Base-by-base conservation (phyloP, 1,284 basidiomycete species). In the Schizopora paradoxa region DNA sequence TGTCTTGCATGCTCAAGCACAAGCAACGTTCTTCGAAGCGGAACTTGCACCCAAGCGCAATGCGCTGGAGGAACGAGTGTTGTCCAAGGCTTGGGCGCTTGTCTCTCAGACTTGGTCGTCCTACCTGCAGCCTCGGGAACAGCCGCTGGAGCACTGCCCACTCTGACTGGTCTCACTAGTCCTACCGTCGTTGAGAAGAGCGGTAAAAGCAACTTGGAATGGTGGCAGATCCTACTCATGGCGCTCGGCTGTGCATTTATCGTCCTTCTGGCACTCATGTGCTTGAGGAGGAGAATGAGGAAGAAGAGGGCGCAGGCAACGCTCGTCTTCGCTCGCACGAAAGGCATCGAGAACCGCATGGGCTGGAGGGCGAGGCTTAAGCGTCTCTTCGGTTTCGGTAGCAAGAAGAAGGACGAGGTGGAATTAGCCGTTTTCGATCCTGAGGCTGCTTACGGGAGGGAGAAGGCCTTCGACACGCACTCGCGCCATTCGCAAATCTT, bases 201-300 rank as follows among this genome's bases (percentile, higher is more conserved):
- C n/a, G 60, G 51, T 32, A 54, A 57, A 18, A 52, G 55, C 8
- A 64, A 62, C 31, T 65, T 89, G 8, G 65, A 68, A 49, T 87
- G 86, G 84, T 90, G 87, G 86, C 70, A 89, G 63, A 88, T 88
- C 53, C 68, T 88, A 32, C 73, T 90, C 49, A 88, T 89, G 82
- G 70, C 81, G 0, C 73, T 87, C 25, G 86, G 86, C 5, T 86
- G 83, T 59, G 78, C 81, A 8, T 82, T 86, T 64, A 81, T 90
- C 61, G 83, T 87, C 59, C 49, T 87, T 29, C 62, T 76, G 32
- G 58, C 86, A 51, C 55, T 89, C 46, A 71, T 77, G 65, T 71
- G 71, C 55, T 87, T 79, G 77, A 77, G 87, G 31, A 72, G 83
- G 23, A 76, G 74, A 32, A 77, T 77, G 33, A 76, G 79, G 60